These are phyloP conservation scores for Fusarium keratoplasticum DNA, from an alignment of 2,329 filamentous ascomycete species.

Conservation along the genomic window DNA sequence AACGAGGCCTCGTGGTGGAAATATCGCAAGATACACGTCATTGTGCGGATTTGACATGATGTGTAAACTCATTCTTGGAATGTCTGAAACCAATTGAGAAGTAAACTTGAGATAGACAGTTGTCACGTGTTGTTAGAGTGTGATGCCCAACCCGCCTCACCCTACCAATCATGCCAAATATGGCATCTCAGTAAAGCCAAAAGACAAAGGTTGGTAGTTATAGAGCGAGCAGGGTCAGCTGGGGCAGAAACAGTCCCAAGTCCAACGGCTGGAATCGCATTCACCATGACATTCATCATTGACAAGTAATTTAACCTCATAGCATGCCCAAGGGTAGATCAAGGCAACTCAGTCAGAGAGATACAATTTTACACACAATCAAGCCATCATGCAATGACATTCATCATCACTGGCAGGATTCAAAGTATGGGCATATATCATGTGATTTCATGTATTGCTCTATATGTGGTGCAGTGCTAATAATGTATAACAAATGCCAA, in stretches of 20 bases:
- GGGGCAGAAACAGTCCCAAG: not conserved
- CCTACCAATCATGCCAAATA: not conserved
- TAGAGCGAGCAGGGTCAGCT: not conserved
- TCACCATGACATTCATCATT: not conserved
- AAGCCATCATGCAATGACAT: no score
- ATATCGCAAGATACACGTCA: not conserved
- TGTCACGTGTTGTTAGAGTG: not conserved
- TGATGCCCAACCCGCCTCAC: not conserved
- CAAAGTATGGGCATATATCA: not conserved
- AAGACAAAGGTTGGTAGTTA: not conserved
- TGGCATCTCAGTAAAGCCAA: not conserved
- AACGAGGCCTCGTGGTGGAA: not conserved
- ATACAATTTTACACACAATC: no score
- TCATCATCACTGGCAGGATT: not conserved
- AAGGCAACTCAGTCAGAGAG: no score
- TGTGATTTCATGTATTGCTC: conserved; percentile 23
- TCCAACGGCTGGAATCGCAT: not conserved
- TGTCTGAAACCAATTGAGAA: not conserved
- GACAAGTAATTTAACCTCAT: no score
- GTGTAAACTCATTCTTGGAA: not conserved
- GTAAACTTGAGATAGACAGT: not conserved
- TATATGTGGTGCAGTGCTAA: conserved; percentile 21
- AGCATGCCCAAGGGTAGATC: no score
- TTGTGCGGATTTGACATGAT: not conserved
- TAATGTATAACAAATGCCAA: conserved; percentile 15